Conservation (phyloP, 2,329 filamentous ascomycete genomes). For the Podosphaera xanthii region DNA sequence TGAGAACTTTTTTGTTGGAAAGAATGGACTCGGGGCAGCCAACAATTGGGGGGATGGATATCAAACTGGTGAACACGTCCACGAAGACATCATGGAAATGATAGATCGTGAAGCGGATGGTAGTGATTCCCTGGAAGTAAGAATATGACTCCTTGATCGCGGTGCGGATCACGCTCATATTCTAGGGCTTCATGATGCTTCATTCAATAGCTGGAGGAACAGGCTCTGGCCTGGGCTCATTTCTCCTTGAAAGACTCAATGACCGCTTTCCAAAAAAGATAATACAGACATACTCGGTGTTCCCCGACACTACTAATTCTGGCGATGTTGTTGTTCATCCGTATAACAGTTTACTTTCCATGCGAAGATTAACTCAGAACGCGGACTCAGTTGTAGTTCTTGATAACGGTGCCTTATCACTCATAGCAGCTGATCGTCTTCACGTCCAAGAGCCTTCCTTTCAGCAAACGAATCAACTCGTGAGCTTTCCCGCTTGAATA, state of each 20-base stretch:
- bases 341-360: conserved; percentile 86
- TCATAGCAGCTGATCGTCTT: conserved; percentile 81
- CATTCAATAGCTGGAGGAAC: conserved; percentile 96
- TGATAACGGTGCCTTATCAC: conserved; percentile 80
- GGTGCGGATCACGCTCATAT: conserved; percentile 9
- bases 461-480: conserved; percentile 91
- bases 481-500: conserved; percentile 17
- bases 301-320: conserved; percentile 72
- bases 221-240: conserved; percentile 86
- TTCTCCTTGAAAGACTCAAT: conserved; percentile 83
- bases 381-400: conserved; percentile 94
- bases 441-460: conserved; percentile 93
- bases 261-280: conserved; percentile 97
- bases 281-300: conserved; percentile 97
- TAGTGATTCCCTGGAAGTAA: conserved; percentile 79
- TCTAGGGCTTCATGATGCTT: conserved; percentile 84
- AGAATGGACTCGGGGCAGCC: conserved; percentile 77
- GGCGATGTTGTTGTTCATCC: conserved; percentile 91
- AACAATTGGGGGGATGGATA: conserved; percentile 99
- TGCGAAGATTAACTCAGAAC: conserved; percentile 81
- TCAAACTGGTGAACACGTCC: conserved; percentile 70
- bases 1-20: conserved; percentile 94
- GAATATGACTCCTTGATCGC: background rate
- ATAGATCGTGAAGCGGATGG: conserved; percentile 96
- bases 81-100: conserved; percentile 98